These are phyloP conservation scores for Nadsonia fulvescens DNA, from an alignment of 805 yeast species.

Conservation along the genomic window DNA sequence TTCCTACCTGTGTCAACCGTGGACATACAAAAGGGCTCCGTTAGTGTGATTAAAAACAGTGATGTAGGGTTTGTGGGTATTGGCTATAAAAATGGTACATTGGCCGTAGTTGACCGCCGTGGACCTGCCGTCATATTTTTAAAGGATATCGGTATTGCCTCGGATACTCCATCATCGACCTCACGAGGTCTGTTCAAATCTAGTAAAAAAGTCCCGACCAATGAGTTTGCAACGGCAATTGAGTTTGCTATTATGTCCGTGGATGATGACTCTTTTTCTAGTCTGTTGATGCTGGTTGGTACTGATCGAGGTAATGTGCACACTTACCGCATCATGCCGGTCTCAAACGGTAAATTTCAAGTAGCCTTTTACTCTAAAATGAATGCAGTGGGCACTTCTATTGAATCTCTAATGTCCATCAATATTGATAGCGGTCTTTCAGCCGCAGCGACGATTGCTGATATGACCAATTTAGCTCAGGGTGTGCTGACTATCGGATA, in stretches of 20 bases:
- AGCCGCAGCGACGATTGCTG: constrained; percentile 41
- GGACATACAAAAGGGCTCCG: constrained; percentile 27
- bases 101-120: constrained; percentile 61
- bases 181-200: constrained; percentile 4
- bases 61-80: constrained; percentile 71
- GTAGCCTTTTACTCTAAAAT: constrained; percentile 33
- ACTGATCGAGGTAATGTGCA: constrained; percentile 57
- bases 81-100: constrained; percentile 58
- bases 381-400: constrained; percentile 31
- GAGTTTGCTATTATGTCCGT: constrained; percentile 60
- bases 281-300: constrained; percentile 60
- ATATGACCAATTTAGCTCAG: constrained; percentile 38
- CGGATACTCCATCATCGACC: not conserved
- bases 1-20: constrained; percentile 38
- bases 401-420: constrained; percentile 39
- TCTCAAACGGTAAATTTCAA: constrained; percentile 38
- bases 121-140: constrained; percentile 44
- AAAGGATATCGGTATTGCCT: constrained; percentile 9
- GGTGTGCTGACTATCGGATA: constrained; percentile 49
- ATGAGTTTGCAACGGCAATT: constrained; percentile 30
- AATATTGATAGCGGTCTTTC: constrained; percentile 43
- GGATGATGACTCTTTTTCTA: constrained; percentile 50
- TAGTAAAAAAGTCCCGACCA: not conserved
- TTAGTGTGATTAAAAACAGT: constrained; percentile 48
- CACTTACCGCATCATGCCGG: constrained; percentile 48